These are phyloP conservation scores for Hemileccinum rubropunctum DNA, from an alignment of 768 basidiomycete species.

Conservation along the genomic window DNA sequence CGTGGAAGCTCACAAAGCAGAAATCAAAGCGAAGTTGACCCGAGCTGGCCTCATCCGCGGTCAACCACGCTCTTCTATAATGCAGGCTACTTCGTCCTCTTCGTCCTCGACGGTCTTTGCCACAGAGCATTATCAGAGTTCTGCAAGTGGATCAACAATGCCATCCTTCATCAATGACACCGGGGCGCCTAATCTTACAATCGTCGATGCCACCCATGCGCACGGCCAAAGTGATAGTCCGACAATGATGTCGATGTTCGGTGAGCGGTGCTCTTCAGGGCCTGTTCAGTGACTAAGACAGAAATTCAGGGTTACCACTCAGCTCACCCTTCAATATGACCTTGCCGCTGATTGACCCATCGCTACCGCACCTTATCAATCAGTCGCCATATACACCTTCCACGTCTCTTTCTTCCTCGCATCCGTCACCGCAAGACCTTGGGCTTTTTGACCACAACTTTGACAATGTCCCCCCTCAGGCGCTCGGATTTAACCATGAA, in stretches of 20 bases:
- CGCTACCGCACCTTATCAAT: slow-evolving; percentile 26
- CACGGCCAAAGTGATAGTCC: slow-evolving; percentile 24
- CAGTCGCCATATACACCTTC: slow-evolving; percentile 36
- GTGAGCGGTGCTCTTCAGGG: slow-evolving; percentile 12
- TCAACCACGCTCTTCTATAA: slow-evolving; percentile 63
- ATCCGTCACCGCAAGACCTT: slow-evolving; percentile 33
- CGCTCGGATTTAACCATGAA: slow-evolving; percentile 28
- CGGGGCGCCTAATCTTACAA: slow-evolving; percentile 18
- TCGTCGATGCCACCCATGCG: slow-evolving; percentile 17
- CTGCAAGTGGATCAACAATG: slow-evolving; percentile 20
- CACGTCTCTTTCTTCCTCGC: slow-evolving; percentile 31
- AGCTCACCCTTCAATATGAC: slow-evolving; percentile 31
- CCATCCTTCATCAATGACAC: slow-evolving; percentile 22
- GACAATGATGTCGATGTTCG: slow-evolving; percentile 27
- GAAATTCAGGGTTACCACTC: slow-evolving; percentile 21
- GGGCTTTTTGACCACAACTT: slow-evolving; percentile 34
- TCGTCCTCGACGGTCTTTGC: slow-evolving; percentile 36
- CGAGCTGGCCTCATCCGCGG: slow-evolving; percentile 79
- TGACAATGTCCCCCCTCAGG: slow-evolving; percentile 32
- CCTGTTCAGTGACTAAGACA: slow-evolving; percentile 12
- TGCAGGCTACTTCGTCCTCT: slow-evolving; percentile 35
- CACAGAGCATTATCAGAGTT: slow-evolving; percentile 24
- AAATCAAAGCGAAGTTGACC: slow-evolving; percentile 78
- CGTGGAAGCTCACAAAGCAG: slow-evolving; percentile 79
- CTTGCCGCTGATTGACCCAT: slow-evolving; percentile 27